Percentiles rank a stretch among this genome's conserved stretches.
These are phyloP conservation scores for Scedosporium boydii DNA, from an alignment of 2,329 filamentous ascomycete species.

Conservation along the genomic window DNA sequence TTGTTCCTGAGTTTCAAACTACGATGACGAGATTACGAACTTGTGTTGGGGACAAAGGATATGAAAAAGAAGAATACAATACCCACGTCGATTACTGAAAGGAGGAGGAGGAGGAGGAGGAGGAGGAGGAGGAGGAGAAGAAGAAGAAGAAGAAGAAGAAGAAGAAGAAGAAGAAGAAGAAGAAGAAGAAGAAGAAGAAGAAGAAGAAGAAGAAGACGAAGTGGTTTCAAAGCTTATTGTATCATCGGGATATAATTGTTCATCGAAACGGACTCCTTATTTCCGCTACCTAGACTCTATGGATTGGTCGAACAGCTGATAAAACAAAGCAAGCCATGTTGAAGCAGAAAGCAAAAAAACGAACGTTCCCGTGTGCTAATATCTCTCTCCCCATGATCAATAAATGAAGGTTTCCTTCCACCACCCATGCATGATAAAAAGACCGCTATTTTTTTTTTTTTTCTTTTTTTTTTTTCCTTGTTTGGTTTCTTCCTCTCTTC, in stretches of 20 bases:
- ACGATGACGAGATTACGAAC: not conserved
- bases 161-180: too few species aligned
- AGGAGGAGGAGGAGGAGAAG: too few species aligned
- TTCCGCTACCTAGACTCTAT: not conserved
- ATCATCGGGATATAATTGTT: too few species aligned
- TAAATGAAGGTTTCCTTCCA: not conserved
- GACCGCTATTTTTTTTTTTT: not conserved
- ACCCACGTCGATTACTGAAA: not conserved
- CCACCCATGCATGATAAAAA: not conserved
- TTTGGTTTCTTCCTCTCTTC: not conserved
- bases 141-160: too few species aligned
- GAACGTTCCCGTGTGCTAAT: not conserved
- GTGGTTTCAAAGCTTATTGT: too few species aligned
- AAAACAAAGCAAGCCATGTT: not conserved
- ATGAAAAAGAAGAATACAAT: not conserved
- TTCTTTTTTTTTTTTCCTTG: not conserved
- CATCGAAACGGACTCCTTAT: not conserved
- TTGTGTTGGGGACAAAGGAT: not conserved
- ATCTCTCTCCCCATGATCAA: not conserved
- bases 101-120: too few species aligned
- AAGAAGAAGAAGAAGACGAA: too few species aligned
- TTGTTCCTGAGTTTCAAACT: too few species aligned
- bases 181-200: too few species aligned
- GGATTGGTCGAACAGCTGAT: not conserved
- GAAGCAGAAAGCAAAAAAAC: not conserved